Base-by-base conservation (phyloP, 2,329 filamentous ascomycete genomes). In the Colletotrichum viniferum region DNA sequence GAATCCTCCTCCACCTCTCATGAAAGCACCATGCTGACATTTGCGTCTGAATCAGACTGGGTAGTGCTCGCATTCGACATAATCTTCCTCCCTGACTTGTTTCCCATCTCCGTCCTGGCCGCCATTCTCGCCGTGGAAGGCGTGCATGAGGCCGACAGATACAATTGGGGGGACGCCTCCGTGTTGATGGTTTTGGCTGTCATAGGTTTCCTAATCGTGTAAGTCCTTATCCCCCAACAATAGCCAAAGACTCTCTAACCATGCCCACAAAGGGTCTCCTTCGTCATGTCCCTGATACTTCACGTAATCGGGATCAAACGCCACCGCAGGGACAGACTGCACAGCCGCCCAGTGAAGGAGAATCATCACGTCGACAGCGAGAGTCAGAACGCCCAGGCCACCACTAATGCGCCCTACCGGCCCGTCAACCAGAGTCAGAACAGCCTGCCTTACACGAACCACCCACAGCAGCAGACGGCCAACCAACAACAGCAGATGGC, bases 51-150 rank as follows among this genome's bases (percentile, higher is more conserved):
- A 38, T 10, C 16, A 52, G 36, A 88, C 81, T 90, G 88, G 86
- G 87, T 87, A 30, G 83, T 89, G 9, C 81, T 91, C 5, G 83
- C 83, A 26, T 82, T 91, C 48, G 90, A 92, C 77, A 85, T 88
- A 21, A 52, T 52, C 43, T 52, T 52, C 43, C 43, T 48, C 38
- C 18, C 18, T 48, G 5, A 4, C 10, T 6, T 48, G 5, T 2
- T 48, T 48, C 18, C 18, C 38, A 48, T 48, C 38, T 48, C 38
- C 38, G 18, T n/a, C 38, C 5, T 4, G 38, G 10, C 38, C 38
- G 9, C 18, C 38, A 6, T 2, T 18, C 6, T 3, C 38, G 38
- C 18, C 38, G 18, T 5, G 38, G 38, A 0, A 38, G 36, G 36
- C 36, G 2, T 18, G 36, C 5, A 38, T 38, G 36, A 3, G 14